Conservation (phyloP, 345 rosid genomes). For the Aquilaria sinensis region DNA sequence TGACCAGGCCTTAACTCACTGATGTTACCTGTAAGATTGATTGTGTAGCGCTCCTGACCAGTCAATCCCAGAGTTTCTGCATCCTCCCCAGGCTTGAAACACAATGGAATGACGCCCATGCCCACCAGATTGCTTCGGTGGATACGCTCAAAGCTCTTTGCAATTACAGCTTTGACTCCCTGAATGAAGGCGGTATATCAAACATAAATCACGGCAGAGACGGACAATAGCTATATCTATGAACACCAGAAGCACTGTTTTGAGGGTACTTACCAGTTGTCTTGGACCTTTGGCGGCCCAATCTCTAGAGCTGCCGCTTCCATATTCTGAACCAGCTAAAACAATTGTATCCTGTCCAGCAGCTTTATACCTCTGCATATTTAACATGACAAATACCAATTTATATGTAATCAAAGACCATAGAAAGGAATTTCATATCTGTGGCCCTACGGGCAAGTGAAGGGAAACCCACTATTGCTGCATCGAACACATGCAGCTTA, state of each 20-base stretch:
- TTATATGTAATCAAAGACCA: background rate
- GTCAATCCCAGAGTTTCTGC: conserved; percentile 51
- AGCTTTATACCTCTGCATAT: conserved; percentile 56
- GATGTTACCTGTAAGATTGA: conserved; percentile 48
- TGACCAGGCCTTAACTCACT: conserved; percentile 78
- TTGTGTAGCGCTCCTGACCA: conserved; percentile 55
- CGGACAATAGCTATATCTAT: too few relatives aligned
- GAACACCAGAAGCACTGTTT: too few relatives aligned
- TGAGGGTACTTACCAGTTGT: conserved; percentile 41
- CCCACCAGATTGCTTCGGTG: conserved; percentile 61
- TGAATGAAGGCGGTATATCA: conserved; percentile 13
- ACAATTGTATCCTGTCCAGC: conserved; percentile 63
- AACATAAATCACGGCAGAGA: too few relatives aligned
- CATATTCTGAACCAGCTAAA: conserved; percentile 83
- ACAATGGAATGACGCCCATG: conserved; percentile 58
- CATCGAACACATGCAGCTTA: conserved; percentile 65
- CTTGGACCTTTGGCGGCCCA: conserved; percentile 96
- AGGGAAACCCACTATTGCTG: conserved; percentile 56
- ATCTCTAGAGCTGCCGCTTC: conserved; percentile 87
- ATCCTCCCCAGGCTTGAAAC: conserved; percentile 56
- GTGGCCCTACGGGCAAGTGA: background rate
- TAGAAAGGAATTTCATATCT: background rate
- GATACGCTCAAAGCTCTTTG: conserved; percentile 70
- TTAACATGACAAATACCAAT: background rate
- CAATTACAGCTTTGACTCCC: conserved; percentile 65